These are phyloP conservation scores for Streptanthus diversifolius DNA, from an alignment of 345 rosid species.

Conservation along the genomic window DNA sequence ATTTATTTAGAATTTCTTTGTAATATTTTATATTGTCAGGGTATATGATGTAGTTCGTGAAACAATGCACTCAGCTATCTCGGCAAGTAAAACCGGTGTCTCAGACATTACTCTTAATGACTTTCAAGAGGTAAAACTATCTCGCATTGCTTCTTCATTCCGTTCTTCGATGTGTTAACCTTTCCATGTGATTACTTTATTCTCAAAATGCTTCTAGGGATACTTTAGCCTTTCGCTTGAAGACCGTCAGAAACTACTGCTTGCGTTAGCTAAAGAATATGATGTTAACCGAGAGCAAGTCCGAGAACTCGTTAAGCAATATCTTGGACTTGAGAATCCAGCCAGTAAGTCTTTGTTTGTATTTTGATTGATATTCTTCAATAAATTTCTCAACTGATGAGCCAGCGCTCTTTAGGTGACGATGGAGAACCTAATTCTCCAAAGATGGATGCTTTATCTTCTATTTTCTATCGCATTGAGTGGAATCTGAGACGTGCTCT, in stretches of 20 bases:
- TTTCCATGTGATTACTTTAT: background rate
- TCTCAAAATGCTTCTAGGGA: conserved; percentile 50
- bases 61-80: conserved; percentile 76
- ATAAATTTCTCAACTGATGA: background rate
- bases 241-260: conserved; percentile 54
- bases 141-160: conserved; percentile 1
- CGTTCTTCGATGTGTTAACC: background rate
- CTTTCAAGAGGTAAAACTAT: conserved; percentile 62
- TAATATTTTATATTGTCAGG: conserved; percentile 34
- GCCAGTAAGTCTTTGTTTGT: conserved; percentile 31
- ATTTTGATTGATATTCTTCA: background rate
- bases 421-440: conserved; percentile 34
- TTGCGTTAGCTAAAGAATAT: conserved; percentile 68
- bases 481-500: conserved; percentile 75
- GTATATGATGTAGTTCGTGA: conserved; percentile 60
- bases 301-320: conserved; percentile 73
- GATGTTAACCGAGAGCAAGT: conserved; percentile 71
- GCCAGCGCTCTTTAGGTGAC: conserved; percentile 34
- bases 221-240: conserved; percentile 57
- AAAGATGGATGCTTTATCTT: conserved; percentile 49
- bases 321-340: conserved; percentile 69
- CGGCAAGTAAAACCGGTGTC: conserved; percentile 65
- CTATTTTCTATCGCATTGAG: conserved; percentile 76
- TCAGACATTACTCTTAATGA: conserved; percentile 63
- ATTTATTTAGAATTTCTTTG: background rate